Evolutionary conservation across 306 rosid species (phyloP), one percentile per base, ranked within the genome.

Genomic region (Castanea sativa): DNA sequence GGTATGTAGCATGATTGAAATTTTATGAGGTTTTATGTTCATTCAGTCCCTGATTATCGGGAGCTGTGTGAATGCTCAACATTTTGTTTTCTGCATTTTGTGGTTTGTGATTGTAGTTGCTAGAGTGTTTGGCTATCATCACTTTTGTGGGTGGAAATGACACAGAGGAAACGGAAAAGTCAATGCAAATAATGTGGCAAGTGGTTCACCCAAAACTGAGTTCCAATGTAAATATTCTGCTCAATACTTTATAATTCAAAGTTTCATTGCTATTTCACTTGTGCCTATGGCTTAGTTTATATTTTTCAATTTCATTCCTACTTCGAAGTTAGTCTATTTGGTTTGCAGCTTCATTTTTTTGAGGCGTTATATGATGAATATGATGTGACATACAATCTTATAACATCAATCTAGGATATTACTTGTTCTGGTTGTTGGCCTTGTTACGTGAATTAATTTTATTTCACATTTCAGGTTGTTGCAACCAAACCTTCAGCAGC

Each of bases 111-210:
- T 81, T 80, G 19, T 85, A 95, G 99, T 87, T 92, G 80, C 84
- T 95, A 74, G 97, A 95, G 75, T 91, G 98, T 78, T 89, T 92
- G 92, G 99, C 98, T 29, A 78, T 95, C 75, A 75, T 87, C 83
- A 93, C 94, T 68, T 92, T 95, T 75, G 89, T 93, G 77, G 98
- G 99, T 59, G 98, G 96, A 41, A 88, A 45, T 73, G 96, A 90
- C 82, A 83, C 87, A 74, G 98, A 95, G 82, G 94, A 91, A 84
- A 93, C 95, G 65, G 96, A 95, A 72, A 81, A 71, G 38, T 95
- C 98, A 43, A 90, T 90, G 97, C 97, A 92, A 76, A 81, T 85
- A 58, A 90, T 93, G 98, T 93, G 99, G 99, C 98, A 92, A 83
- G 89, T 92, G 56, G 91, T 93, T 84, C 92, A 90, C 83, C 98